Percentiles rank a stretch among this genome's conserved stretches.
phyloP scores from a whole-genome alignment of 1,284 basidiomycete genomes.

The Leccinum huronense region DNA sequence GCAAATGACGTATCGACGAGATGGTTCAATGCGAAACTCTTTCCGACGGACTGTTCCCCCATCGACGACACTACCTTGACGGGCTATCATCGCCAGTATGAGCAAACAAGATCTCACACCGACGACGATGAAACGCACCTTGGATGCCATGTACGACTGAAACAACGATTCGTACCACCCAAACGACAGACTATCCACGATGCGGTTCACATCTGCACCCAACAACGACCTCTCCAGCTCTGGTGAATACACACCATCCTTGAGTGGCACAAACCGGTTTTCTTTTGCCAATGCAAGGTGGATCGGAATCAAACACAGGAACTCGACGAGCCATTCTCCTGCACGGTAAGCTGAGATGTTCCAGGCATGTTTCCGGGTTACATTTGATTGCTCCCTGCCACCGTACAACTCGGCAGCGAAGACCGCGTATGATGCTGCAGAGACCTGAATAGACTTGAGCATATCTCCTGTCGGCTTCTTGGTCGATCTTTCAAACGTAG shows the following conservation, averaged over 20 bases:
- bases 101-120: background rate
- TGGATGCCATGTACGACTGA: conserved; percentile 58
- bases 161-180: conserved; percentile 69
- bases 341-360: conserved; percentile 42
- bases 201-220: conserved; percentile 56
- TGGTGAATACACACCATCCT: conserved; percentile 53
- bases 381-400: background rate
- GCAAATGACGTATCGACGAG: conserved; percentile 64
- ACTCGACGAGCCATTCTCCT: conserved; percentile 62
- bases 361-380: conserved; percentile 17
- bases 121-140: conserved; percentile 35
- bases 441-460: conserved; percentile 38
- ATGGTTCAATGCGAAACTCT: conserved; percentile 61
- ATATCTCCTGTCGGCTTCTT: conserved; percentile 42
- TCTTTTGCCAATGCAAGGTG: conserved; percentile 58
- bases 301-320: conserved; percentile 63
- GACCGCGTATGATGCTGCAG: conserved; percentile 23
- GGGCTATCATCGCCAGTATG: conserved; percentile 38
- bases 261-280: conserved; percentile 59
- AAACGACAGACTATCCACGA: conserved; percentile 56
- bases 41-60: conserved; percentile 68
- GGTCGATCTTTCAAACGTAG: conserved; percentile 46
- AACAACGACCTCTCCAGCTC: conserved; percentile 52
- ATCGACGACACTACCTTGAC: conserved; percentile 65
- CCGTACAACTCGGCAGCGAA: conserved; percentile 25